These are phyloP conservation scores for Delonix regia DNA, from an alignment of 306 rosid genomes.

Conservation along the genomic window DNA sequence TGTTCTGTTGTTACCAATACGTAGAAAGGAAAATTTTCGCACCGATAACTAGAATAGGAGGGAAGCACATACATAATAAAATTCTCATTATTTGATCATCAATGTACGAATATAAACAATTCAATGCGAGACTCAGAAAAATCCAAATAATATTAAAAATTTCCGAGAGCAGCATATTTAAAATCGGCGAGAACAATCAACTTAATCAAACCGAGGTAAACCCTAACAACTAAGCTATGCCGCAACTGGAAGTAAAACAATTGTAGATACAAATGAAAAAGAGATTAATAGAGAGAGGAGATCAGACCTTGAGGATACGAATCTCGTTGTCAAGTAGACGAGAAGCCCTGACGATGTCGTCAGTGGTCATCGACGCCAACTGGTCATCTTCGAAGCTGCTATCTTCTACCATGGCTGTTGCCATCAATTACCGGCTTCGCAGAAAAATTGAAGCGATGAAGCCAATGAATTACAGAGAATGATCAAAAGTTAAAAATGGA, in stretches of 20 bases:
- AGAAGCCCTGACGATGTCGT: conserved; percentile 77
- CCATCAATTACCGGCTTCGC: conserved; percentile 49
- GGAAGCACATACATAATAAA: neutral
- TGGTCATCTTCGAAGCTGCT: conserved; percentile 80
- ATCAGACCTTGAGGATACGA: conserved; percentile 78
- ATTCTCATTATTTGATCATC: neutral
- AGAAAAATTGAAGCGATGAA: neutral
- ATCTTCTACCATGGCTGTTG: conserved; percentile 80
- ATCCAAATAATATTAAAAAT: neutral
- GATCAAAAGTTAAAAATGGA: neutral
- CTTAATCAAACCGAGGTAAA: conserved; percentile 2
- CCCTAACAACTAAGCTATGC: conserved; percentile 6
- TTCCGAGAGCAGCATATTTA: neutral
- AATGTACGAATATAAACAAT: neutral
- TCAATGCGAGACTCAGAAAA: neutral
- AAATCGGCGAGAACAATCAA: neutral
- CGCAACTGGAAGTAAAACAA: neutral
- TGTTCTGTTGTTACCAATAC: neutral
- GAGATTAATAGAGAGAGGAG: neutral
- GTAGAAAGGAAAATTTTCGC: neutral
- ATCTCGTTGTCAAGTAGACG: conserved; percentile 91
- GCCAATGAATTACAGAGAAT: neutral
- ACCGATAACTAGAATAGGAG: neutral
- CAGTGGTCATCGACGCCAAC: conserved; percentile 72
- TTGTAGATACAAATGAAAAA: neutral